Percentiles rank a stretch among this genome's conserved stretches.
Evolutionary conservation across 2,329 filamentous ascomycete species (phyloP).

Genomic region (Pestalotiopsis sp.): DNA sequence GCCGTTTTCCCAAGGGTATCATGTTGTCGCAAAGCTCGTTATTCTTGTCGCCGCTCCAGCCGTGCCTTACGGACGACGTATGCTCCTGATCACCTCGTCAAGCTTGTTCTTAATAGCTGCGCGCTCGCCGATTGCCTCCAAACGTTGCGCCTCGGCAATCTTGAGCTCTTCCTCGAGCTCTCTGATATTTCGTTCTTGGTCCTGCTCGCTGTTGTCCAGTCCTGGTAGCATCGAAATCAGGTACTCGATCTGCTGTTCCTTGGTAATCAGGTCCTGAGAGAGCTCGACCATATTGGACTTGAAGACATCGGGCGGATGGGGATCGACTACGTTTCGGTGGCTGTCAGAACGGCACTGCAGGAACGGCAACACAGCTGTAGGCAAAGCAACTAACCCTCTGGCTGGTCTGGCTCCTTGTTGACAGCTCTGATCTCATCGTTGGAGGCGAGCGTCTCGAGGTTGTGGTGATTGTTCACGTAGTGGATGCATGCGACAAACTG

Average conservation of each 20-base stretch:
- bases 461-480: slow-evolving; percentile 70
- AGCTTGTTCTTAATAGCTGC: slow-evolving; percentile 62
- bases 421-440: slow-evolving; percentile 62
- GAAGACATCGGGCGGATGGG: slow-evolving; percentile 66
- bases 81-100: slow-evolving; percentile 62
- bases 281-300: slow-evolving; percentile 71
- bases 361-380: neutral
- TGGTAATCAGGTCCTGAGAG: slow-evolving; percentile 74
- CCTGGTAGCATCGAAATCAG: slow-evolving; percentile 77
- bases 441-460: slow-evolving; percentile 60
- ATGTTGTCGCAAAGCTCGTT: neutral
- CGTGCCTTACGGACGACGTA: slow-evolving; percentile 57
- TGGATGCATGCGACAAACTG: slow-evolving; percentile 70
- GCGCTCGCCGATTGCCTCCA: slow-evolving; percentile 65
- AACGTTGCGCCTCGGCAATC: slow-evolving; percentile 62
- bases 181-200: slow-evolving; percentile 70
- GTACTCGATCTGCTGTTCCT: slow-evolving; percentile 82
- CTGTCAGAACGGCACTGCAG: slow-evolving; percentile 15
- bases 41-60: slow-evolving; percentile 5
- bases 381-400: slow-evolving; percentile 46
- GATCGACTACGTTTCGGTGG: slow-evolving; percentile 49
- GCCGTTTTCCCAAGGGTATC: slow-evolving; percentile 20
- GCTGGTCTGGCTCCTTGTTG: slow-evolving; percentile 54
- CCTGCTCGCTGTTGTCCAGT: slow-evolving; percentile 75
- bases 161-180: slow-evolving; percentile 68